Evolutionary conservation across 2,329 filamentous ascomycete genomes (phyloP).

Genomic region (Pyrenochaeta sp.): DNA sequence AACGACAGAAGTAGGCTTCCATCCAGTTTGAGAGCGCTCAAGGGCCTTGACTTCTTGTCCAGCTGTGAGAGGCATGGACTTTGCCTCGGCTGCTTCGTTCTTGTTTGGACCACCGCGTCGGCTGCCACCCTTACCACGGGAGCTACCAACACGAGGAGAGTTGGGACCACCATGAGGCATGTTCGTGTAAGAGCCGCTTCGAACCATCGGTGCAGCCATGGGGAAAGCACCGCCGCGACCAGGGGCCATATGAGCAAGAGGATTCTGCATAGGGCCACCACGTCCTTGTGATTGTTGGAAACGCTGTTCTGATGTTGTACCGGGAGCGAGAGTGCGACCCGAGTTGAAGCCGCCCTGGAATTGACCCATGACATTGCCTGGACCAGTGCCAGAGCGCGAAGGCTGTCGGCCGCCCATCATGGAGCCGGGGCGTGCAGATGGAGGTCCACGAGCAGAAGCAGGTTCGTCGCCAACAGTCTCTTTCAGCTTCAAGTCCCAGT

Average conservation of each 20-base stretch:
- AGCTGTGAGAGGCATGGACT: conserved; percentile 90
- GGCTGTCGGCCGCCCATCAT: conserved; percentile 58
- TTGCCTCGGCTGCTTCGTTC: conserved; percentile 72
- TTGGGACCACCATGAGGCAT: conserved; percentile 68
- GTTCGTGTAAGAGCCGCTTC: conserved; percentile 67
- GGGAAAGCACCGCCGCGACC: conserved; percentile 64
- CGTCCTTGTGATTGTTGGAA: conserved; percentile 57
- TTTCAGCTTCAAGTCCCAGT: conserved; percentile 90
- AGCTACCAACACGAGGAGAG: conserved; percentile 74
- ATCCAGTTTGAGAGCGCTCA: conserved; percentile 74
- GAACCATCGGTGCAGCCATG: conserved; percentile 70
- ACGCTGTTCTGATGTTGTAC: conserved; percentile 79
- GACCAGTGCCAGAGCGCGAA: conserved; percentile 49
- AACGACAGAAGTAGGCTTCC: conserved; percentile 76
- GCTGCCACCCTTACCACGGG: conserved; percentile 66
- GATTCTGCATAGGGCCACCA: conserved; percentile 52
- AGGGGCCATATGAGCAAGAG: conserved; percentile 65
- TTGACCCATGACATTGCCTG: conserved; percentile 67
- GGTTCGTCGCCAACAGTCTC: conserved; percentile 82
- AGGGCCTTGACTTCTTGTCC: conserved; percentile 84
- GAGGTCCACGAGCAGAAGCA: conserved; percentile 67
- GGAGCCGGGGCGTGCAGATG: conserved; percentile 64
- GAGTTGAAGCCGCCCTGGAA: conserved; percentile 61
- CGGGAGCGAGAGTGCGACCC: conserved; percentile 70
- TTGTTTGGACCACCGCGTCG: conserved; percentile 61